Base-by-base conservation (phyloP, 2,329 filamentous ascomycete species). In the Emydomyces testavorans region DNA sequence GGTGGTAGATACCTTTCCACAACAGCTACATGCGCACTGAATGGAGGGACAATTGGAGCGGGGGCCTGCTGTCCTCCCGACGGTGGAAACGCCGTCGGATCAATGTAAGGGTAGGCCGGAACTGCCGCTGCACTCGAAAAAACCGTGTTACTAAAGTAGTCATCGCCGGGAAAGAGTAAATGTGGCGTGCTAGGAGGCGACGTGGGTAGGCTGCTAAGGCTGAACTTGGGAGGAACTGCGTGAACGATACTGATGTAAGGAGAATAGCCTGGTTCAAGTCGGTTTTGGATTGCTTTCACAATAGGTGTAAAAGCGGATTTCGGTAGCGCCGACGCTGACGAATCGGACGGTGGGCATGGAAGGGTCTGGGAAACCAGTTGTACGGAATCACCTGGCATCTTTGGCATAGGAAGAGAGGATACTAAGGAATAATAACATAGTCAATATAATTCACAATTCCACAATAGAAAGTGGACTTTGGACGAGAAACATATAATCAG, bases 1-100 rank as follows among this genome's bases (percentile, higher is more conserved):
- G 79, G 78, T 15, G 79, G 79, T n/a, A 82, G 77, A 59, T 79
- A 82, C 31, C 79, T 74, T 62, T 82, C 79, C 3, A 82, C 69
- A 10, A 81, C 68, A 1, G 77, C 76, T 34, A 81, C 65, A 47
- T 80, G 71, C 52, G 81, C 75, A 42, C 73, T 77, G 15, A 71
- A 71, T 0, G 78, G 78, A 4, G 77, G 74, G 1, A 80, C 78
- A 36, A 80, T 71, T 1, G 77, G 76, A 48, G 71, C 67, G 8
- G 76, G 76, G 10, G 71, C 73, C 36, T 72, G 68, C 7, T 48
- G 37, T 10, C 38, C 37, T 28, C 15, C 28, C 11, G 46, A 28
- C 3, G 37, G 13, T 21, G 20, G 20, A n/a, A 23, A 42, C 4
- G 28, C 8, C 10, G n/a, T 63, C 53, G 34, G 60, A 46, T n/a